A percentile compares a stretch with the other conserved stretches of the same genome.
phyloP scores from a whole-genome alignment of 805 yeast species.

The Cyberlindnera amylophila region DNA sequence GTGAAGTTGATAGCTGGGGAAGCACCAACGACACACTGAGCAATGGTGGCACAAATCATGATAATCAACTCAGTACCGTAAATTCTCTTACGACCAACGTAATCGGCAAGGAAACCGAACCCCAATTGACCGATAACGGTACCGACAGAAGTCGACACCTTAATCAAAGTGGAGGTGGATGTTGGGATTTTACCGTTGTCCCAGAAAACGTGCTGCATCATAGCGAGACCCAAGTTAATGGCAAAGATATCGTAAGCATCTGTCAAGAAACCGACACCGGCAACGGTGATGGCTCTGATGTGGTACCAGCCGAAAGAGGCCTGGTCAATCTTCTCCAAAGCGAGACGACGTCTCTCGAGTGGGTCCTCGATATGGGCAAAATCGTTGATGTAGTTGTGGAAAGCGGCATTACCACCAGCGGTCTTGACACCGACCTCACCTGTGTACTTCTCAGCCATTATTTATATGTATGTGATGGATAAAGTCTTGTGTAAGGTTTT shows the following conservation, averaged over 20 bases:
- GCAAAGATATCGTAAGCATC: conserved; percentile 93
- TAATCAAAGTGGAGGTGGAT: conserved; percentile 71
- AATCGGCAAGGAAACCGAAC: conserved; percentile 81
- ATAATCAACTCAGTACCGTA: conserved; percentile 85
- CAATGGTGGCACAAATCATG: conserved; percentile 74
- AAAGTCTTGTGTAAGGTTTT: too few relatives aligned
- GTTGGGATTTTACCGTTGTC: conserved; percentile 51
- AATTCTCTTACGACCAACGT: conserved; percentile 78
- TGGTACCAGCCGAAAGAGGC: conserved; percentile 82
- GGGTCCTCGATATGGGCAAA: conserved; percentile 83
- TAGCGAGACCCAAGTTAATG: conserved; percentile 74
- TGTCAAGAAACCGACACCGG: conserved; percentile 92
- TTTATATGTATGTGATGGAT: neutral
- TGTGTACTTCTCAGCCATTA: conserved; percentile 21
- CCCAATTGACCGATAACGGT: conserved; percentile 88
- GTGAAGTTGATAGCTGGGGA: conserved; percentile 70
- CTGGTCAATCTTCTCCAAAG: conserved; percentile 78
- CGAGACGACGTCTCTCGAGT: conserved; percentile 80
- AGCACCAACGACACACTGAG: conserved; percentile 70
- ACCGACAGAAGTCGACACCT: conserved; percentile 90
- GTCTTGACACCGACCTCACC: conserved; percentile 35
- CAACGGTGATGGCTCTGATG: conserved; percentile 75
- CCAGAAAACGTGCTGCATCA: conserved; percentile 80
- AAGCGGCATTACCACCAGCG: conserved; percentile 80
- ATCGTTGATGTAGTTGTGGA: conserved; percentile 77